Base-by-base conservation (phyloP, 75 land plant genomes). In the Azolla pinnata region DNA sequence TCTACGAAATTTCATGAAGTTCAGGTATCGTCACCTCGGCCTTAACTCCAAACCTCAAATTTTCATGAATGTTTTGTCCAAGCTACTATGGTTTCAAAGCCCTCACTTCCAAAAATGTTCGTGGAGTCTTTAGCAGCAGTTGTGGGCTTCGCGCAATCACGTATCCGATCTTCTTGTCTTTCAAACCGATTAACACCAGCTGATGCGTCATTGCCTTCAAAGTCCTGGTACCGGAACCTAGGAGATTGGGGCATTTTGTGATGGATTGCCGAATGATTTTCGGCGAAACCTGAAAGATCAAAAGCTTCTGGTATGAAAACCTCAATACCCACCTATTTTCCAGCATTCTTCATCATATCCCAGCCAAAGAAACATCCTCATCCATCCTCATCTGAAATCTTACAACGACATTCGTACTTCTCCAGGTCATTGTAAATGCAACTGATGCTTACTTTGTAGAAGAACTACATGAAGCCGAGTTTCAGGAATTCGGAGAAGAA, bases 181-280 rank as follows among this genome's bases (percentile, higher is more conserved):
- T 53, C 46, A 86, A 67, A 32, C 81, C 87, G 38, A 83, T 49
- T 16, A 54, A 60, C 34, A 44, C 61, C 55, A 86, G 59, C 30
- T 75, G 73, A 0, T 83, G 65, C 27, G 83, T 59, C 60, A 79
- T 75, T 57, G 63, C 42, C 60, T 79, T 71, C 64, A 86, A 44
- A 56, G 67, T 81, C 28, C 42, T 54, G 26, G 77, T 57, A 54
- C 85, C 83, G 40, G 79, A 83, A 44, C 97, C 97, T 59, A 86
- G 64, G n/a, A 90, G 21, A 54, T 78, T 82, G 21, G 97, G 97
- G 75, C 87, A 86, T 48, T 79, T 81, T 58, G 57, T 70, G 18
- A 90, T 73, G 56, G 74, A 78, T 27, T 52, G 51, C 19, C 71
- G 65, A n/a, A 83, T 71, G 26, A 68, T 74, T 12, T 2, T 55